phyloP scores from a whole-genome alignment of 2,329 filamentous ascomycete genomes.

The Fusarium compactum region DNA sequence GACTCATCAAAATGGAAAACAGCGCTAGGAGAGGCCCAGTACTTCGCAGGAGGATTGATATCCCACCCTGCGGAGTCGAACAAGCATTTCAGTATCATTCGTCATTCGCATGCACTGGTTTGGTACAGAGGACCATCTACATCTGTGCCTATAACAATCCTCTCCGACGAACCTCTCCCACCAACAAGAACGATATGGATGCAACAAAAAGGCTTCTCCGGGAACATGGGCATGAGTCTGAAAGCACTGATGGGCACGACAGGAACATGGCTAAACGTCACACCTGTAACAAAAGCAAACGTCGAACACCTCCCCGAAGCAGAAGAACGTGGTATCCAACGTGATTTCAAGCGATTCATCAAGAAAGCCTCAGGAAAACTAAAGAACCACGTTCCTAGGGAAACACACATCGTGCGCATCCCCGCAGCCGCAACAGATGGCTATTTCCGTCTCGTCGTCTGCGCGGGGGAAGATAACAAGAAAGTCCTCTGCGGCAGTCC shows the following conservation, averaged over 20 bases:
- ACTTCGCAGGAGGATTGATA: slow-evolving; percentile 74
- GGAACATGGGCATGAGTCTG: slow-evolving; percentile 75
- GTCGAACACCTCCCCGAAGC: slow-evolving; percentile 62
- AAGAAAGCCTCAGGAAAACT: slow-evolving; percentile 65
- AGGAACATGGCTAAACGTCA: slow-evolving; percentile 75
- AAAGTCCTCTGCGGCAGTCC: slow-evolving; percentile 74
- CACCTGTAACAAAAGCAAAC: slow-evolving; percentile 63
- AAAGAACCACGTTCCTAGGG: slow-evolving; percentile 65
- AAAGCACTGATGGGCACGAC: slow-evolving; percentile 72
- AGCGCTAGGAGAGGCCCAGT: slow-evolving; percentile 68
- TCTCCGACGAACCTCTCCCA: slow-evolving; percentile 69
- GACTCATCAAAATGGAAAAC: slow-evolving; percentile 57
- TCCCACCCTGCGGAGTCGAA: slow-evolving; percentile 73
- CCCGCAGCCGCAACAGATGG: slow-evolving; percentile 73
- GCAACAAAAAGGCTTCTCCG: slow-evolving; percentile 75
- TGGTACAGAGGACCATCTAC: slow-evolving; percentile 76
- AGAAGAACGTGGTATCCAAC: slow-evolving; percentile 75
- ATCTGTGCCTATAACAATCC: slow-evolving; percentile 72
- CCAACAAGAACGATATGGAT: slow-evolving; percentile 72
- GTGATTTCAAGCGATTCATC: slow-evolving; percentile 73
- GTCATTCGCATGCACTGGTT: slow-evolving; percentile 73
- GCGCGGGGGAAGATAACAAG: slow-evolving; percentile 58
- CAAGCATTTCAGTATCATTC: slow-evolving; percentile 74
- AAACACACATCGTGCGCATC: slow-evolving; percentile 74
- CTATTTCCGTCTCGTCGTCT: slow-evolving; percentile 76